Base-by-base conservation (phyloP, 2,329 filamentous ascomycete species). In the Cytospora chrysosperma region DNA sequence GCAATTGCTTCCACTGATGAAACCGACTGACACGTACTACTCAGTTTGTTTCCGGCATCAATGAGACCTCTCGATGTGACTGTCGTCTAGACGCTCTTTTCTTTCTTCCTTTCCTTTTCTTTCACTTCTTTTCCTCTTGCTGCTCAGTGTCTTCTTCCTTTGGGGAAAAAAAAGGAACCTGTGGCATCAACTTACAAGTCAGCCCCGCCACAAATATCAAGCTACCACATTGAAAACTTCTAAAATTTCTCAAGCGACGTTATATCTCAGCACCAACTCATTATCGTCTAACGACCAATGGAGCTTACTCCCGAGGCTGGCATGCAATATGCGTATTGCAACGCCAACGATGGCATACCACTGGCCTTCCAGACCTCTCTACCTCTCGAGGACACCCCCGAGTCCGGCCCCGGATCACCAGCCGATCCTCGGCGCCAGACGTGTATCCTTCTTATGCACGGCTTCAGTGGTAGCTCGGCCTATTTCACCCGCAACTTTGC, bases 401-500 rank as follows among this genome's bases (percentile, higher is more conserved):
- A 52, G 43, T 30, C 26, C 49, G 26, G 52, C 43, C 52, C 64
- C 47, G 62, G 59, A 15, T 58, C 60, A 56, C 17, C 54, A 32
- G 10, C 34, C 52, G 51, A 68, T 50, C 61, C 66, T 32, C 64
- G 67, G 28, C 66, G 68, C 63, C 49, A 55, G 60, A 66, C 56
- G 24, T 73, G 73, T 67, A 69, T 77, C 61, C 66, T 78, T 43
- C 72, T 78, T 43, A 69, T 78, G 53, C 76, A 78, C 67, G 76
- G 76, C 65, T 78, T 78, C 70, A 76, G 74, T 67, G 76, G 76
- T 17, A 76, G 73, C n/a, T 74, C 73, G 21, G 70, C 68, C 37
- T 78, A 78, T 67, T 78, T 78, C 68, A 64, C 66, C 40, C 73
- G 72, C 66, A 78, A 78, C 69, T 69, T 69, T 63, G 57, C 59